Base-by-base conservation (phyloP, 1,284 basidiomycete species). In the Xerocomus amazonicus region DNA sequence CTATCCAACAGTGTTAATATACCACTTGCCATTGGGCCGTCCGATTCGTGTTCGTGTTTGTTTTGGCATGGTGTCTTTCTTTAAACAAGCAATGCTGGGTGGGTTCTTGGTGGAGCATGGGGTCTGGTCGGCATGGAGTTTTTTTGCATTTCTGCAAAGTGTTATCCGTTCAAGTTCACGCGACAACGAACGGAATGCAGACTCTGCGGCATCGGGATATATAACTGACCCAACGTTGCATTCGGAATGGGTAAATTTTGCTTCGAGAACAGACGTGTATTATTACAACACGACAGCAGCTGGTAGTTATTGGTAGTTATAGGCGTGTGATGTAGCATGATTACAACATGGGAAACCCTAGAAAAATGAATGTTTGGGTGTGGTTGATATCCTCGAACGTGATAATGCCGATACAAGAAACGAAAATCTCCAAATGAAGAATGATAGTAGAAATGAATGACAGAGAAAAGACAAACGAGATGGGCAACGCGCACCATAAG, bases 301-400 rank as follows among this genome's bases (percentile, higher is more conserved):
- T 23, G 19, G 19, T 23, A 23, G n/a, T n/a, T 47, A 41, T 42
- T 31, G n/a, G 29, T 32, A 8, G 27, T n/a, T 27, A 28, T 48
- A 23, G 40, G 7, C 19, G 29, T 41, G 56, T 26, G 29, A 35
- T 29, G 33, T 47, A 23, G 32, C 45, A 53, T 56, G 26, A 59
- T 31, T 62, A 56, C 62, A 62, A 47, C 17, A 37, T 32, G 36
- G 40, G n/a, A 32, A 37, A 16, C 17, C 19, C 19, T n/a, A 29
- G 8, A 41, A n/a, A 50, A 41, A 33, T 33, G 51, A 57, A 23
- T 43, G 50, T 42, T 38, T 39, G 14, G 47, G 60, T 56, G 60
- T 56, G 41, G 40, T 45, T 46, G 45, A 57, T 48, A 44, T 47
- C 41, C 37, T 34, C 47, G 36, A 55, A 47, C 43, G 16, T 44